phyloP scores from a whole-genome alignment of 108 stramenopile genomes.

The Chaetoceros muelleri region DNA sequence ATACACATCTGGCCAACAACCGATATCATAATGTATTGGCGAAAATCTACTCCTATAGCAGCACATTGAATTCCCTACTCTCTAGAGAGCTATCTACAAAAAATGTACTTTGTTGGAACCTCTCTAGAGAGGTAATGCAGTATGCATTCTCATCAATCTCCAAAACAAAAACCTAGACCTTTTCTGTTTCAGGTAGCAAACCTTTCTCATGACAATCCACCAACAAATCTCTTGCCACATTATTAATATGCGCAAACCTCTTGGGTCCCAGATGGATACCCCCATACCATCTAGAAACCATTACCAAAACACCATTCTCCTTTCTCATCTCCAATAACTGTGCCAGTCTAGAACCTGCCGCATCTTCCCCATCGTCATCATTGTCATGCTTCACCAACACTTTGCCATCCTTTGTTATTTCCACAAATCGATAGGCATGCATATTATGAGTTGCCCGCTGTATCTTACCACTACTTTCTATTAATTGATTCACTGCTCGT shows the following conservation, averaged over 20 bases:
- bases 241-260: slow-evolving; percentile 81
- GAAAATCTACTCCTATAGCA: too few species aligned
- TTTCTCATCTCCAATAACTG: slow-evolving; percentile 60
- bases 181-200: not conserved
- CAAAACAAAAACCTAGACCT: too few species aligned
- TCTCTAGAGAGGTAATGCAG: too few species aligned
- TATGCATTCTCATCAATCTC: too few species aligned
- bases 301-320: slow-evolving; percentile 71
- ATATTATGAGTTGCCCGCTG: slow-evolving; percentile 23
- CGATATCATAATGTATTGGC: too few species aligned
- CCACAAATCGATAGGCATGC: slow-evolving; percentile 8
- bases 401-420: not conserved
- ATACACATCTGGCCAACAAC: too few species aligned
- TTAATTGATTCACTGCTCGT: slow-evolving; percentile 16
- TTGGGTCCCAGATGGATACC: slow-evolving; percentile 80
- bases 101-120: too few species aligned
- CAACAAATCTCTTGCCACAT: slow-evolving; percentile 46
- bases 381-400: slow-evolving; percentile 42
- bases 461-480: slow-evolving; percentile 16
- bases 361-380: slow-evolving; percentile 92
- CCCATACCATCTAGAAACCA: slow-evolving; percentile 85
- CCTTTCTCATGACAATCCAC: slow-evolving; percentile 13
- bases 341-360: slow-evolving; percentile 67
- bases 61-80: too few species aligned
- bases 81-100: too few species aligned